These are phyloP conservation scores for Tricholoma hemisulphureum DNA, from an alignment of 768 basidiomycete genomes.

Conservation along the genomic window DNA sequence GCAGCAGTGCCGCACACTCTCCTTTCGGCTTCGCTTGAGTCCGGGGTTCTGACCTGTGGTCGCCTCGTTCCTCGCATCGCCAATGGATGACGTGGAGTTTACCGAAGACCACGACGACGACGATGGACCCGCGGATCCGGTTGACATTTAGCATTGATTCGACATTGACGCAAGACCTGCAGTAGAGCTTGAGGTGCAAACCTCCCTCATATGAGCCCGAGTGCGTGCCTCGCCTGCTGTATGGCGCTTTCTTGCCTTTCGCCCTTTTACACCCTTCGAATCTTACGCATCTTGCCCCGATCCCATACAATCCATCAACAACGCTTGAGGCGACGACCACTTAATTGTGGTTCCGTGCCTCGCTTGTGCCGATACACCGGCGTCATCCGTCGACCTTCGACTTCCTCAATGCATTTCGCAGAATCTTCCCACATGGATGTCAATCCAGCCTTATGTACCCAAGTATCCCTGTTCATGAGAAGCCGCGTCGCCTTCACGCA, in stretches of 20 bases:
- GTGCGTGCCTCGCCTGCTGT: slow-evolving; percentile 53
- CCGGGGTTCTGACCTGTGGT: slow-evolving; percentile 42
- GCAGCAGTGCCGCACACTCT: slow-evolving; percentile 58
- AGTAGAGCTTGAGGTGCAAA: slow-evolving; percentile 54
- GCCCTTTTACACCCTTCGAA: slow-evolving; percentile 41
- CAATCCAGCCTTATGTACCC: slow-evolving; percentile 21
- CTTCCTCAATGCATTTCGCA: slow-evolving; percentile 24
- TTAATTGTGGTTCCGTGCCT: slow-evolving; percentile 79
- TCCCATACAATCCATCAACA: slow-evolving; percentile 52
- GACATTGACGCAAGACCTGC: slow-evolving; percentile 72
- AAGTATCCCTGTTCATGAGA: slow-evolving; percentile 18
- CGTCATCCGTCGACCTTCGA: slow-evolving; percentile 40
- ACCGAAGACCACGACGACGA: slow-evolving; percentile 38
- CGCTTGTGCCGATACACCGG: slow-evolving; percentile 77
- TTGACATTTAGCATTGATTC: slow-evolving; percentile 51
- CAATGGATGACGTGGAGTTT: slow-evolving; percentile 29
- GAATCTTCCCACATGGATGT: slow-evolving; percentile 29
- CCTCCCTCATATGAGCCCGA: slow-evolving; percentile 48
- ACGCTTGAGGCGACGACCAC: slow-evolving; percentile 76
- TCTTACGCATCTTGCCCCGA: slow-evolving; percentile 42
- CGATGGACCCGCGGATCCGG: slow-evolving; percentile 51
- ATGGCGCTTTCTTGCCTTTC: slow-evolving; percentile 57
- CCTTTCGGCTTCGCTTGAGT: slow-evolving; percentile 22
- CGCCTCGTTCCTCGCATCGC: slow-evolving; percentile 23
- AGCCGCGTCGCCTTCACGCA: slow-evolving; percentile 25